phyloP scores from a whole-genome alignment of 495 filamentous ascomycete genomes.

The Xylaria grammica region DNA sequence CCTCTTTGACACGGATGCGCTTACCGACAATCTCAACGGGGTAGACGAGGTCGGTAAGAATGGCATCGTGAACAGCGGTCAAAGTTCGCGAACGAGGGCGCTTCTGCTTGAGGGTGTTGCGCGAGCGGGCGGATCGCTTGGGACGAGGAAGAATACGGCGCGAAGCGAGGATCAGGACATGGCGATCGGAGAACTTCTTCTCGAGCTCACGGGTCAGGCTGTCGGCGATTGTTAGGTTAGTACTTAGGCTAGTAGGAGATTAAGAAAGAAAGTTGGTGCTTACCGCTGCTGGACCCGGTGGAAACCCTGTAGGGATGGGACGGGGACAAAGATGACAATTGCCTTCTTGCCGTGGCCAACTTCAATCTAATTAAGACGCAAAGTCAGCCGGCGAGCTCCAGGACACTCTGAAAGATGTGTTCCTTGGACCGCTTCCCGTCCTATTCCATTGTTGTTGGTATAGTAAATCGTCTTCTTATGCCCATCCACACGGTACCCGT shows the following conservation, averaged over 20 bases:
- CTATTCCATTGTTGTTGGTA: constrained; percentile 60
- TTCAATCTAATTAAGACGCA: constrained; percentile 82
- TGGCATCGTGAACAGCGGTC: constrained; percentile 95
- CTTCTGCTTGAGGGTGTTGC: constrained; percentile 95
- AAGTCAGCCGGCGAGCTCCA: constrained; percentile 73
- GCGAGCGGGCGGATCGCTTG: constrained; percentile 92
- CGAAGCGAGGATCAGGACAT: constrained; percentile 97
- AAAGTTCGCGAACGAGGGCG: constrained; percentile 95
- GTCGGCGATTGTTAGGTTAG: constrained; percentile 29
- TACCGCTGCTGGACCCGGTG: constrained; percentile 99
- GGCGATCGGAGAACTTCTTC: constrained; percentile 99
- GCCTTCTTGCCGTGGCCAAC: constrained; percentile 99
- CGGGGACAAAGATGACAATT: constrained; percentile 99
- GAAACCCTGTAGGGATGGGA: constrained; percentile 92
- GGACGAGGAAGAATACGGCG: constrained; percentile 98
- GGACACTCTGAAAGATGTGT: constrained; percentile 41
- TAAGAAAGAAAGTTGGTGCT: constrained; percentile 33
- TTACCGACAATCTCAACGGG: constrained; percentile 99
- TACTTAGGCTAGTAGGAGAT: not conserved
- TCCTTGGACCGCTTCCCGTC: constrained; percentile 72
- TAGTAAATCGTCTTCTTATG: constrained; percentile 39
- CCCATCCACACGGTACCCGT: constrained; percentile 24
- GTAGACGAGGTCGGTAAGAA: constrained; percentile 95
- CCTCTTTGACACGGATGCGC: constrained; percentile 94
- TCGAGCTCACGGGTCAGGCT: constrained; percentile 99